Percentiles rank a stretch among this genome's conserved stretches.
phyloP scores from a whole-genome alignment of 768 basidiomycete species.

The Agaricus sinodeliciosus region DNA sequence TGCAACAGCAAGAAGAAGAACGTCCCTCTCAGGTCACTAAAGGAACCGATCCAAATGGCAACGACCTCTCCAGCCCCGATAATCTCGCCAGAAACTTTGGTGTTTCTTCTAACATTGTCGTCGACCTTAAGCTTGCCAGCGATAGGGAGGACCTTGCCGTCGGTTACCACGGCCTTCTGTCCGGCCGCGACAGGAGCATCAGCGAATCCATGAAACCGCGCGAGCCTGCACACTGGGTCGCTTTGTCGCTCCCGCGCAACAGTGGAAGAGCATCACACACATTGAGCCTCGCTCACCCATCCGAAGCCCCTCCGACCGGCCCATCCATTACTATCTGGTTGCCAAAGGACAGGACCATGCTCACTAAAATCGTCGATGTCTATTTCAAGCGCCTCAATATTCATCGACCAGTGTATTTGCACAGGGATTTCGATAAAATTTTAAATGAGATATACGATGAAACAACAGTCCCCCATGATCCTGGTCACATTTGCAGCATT shows the following conservation, averaged over 20 bases:
- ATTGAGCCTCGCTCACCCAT: constrained; percentile 26
- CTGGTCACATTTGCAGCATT: constrained; percentile 71
- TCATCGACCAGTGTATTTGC: constrained; percentile 73
- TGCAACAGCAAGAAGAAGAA: neutral
- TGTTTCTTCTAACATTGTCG: constrained; percentile 65
- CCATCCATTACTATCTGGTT: constrained; percentile 54
- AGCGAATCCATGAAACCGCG: constrained; percentile 49
- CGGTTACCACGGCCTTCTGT: constrained; percentile 62
- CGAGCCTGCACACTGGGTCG: constrained; percentile 55
- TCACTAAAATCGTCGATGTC: constrained; percentile 52
- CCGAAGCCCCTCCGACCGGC: constrained; percentile 14
- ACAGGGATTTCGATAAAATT: constrained; percentile 58
- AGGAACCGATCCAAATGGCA: constrained; percentile 73
- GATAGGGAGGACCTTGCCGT: constrained; percentile 76
- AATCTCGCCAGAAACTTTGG: constrained; percentile 77
- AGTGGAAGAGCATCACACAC: constrained; percentile 29
- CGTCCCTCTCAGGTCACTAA: constrained; percentile 28
- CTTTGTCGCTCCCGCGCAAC: constrained; percentile 46
- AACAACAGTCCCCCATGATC: constrained; percentile 46
- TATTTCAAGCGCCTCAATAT: constrained; percentile 76
- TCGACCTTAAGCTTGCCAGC: constrained; percentile 48
- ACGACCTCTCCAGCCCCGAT: constrained; percentile 71
- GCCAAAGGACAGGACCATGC: constrained; percentile 70
- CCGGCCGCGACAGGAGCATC: constrained; percentile 60
- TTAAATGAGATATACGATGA: constrained; percentile 64